Conservation (phyloP, 495 filamentous ascomycete genomes). For the Neurospora tetrasperma region DNA sequence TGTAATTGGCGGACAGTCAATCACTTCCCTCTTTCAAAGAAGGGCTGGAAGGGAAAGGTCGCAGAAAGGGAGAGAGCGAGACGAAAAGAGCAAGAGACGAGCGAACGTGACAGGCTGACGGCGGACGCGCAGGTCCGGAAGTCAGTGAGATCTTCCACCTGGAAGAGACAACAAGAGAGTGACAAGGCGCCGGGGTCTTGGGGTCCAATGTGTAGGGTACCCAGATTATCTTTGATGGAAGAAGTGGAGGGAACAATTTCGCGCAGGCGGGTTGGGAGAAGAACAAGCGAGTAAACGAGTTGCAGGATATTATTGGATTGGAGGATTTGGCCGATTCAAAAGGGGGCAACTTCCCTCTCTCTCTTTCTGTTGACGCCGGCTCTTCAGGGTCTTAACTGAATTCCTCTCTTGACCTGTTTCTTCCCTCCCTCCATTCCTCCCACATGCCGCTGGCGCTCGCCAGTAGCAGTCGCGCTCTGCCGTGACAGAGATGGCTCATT, state of each 20-base stretch:
- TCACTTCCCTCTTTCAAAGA: background rate
- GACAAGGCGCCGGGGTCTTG: background rate
- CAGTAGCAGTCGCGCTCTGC: background rate
- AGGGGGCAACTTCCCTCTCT: background rate
- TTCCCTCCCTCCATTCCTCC: background rate
- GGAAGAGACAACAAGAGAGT: background rate
- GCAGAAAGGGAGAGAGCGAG: background rate
- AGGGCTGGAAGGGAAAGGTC: background rate
- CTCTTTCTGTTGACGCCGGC: background rate
- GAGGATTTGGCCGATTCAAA: background rate
- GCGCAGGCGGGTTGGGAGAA: background rate
- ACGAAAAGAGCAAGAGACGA: background rate
- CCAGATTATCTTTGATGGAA: background rate
- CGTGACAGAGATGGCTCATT: background rate
- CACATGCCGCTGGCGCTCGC: background rate
- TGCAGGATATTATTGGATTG: background rate
- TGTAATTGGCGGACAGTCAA: background rate
- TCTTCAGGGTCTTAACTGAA: background rate
- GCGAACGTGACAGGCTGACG: background rate
- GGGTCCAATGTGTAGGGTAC: background rate
- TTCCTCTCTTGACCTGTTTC: background rate
- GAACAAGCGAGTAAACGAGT: background rate
- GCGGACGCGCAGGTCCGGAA: background rate
- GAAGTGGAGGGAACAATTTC: background rate
- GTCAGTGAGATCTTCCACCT: background rate